phyloP scores from a whole-genome alignment of 768 basidiomycete genomes.

The Mycena leptocephala region DNA sequence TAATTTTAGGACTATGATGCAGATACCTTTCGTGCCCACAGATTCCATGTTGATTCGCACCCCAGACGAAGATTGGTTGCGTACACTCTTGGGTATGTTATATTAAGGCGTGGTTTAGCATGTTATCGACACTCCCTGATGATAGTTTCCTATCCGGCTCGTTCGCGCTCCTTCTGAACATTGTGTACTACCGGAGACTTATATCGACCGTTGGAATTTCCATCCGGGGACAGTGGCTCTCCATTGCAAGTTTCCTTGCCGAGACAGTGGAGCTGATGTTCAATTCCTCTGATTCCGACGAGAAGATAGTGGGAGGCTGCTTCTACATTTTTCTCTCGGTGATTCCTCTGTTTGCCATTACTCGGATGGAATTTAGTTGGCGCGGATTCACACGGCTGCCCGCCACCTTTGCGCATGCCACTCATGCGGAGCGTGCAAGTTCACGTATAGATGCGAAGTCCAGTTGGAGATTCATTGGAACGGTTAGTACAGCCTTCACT shows the following conservation, averaged over 20 bases:
- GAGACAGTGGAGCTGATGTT: constrained; percentile 14
- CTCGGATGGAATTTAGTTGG: constrained; percentile 16
- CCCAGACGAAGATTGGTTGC: constrained; percentile 19
- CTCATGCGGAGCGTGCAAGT: constrained; percentile 19
- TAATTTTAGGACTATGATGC: constrained; percentile 19
- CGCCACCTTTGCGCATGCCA: constrained; percentile 17
- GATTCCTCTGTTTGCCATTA: constrained; percentile 20
- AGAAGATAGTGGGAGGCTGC: constrained; percentile 12
- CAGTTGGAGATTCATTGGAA: constrained; percentile 20
- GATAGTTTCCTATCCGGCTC: constrained; percentile 3
- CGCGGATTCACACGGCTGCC: constrained; percentile 19
- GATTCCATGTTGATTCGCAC: constrained; percentile 22
- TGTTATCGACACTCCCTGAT: constrained; percentile 16
- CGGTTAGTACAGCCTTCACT: constrained; percentile 16
- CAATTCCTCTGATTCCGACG: constrained; percentile 7
- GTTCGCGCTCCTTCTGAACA: constrained; percentile 13
- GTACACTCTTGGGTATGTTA: constrained; percentile 19
- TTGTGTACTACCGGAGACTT: constrained; percentile 22
- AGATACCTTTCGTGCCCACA: constrained; percentile 19
- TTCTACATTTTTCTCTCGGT: constrained; percentile 12
- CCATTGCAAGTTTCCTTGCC: constrained; percentile 7
- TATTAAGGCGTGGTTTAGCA: constrained; percentile 9
- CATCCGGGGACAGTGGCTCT: constrained; percentile 20
- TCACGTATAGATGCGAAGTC: constrained; percentile 22
- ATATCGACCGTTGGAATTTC: constrained; percentile 19